Conservation (phyloP, 805 yeast species). For the Millerozyma acaciae region DNA sequence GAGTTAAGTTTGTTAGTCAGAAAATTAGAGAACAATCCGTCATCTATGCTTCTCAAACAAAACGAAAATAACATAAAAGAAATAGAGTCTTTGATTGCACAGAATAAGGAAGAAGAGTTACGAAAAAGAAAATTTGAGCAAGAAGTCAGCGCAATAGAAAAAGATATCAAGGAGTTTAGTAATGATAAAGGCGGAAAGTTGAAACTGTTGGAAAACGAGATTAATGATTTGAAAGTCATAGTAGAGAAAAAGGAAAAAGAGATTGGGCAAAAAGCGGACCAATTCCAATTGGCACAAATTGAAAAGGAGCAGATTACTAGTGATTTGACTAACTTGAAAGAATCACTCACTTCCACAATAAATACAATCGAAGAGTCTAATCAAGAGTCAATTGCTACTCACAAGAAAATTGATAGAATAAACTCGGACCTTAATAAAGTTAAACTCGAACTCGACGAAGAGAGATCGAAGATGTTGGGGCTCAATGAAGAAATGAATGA, state of each 20-base stretch:
- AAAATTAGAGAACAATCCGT: slow-evolving; percentile 52
- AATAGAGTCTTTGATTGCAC: slow-evolving; percentile 36
- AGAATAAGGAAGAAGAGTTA: slow-evolving; percentile 33
- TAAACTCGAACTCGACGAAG: slow-evolving; percentile 42
- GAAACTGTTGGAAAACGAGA: slow-evolving; percentile 55
- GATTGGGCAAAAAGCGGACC: slow-evolving; percentile 46
- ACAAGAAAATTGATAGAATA: slow-evolving; percentile 25
- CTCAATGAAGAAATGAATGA: slow-evolving; percentile 75
- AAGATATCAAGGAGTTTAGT: slow-evolving; percentile 78
- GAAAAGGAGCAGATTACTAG: slow-evolving; percentile 63
- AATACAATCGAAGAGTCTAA: slow-evolving; percentile 27
- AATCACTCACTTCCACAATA: slow-evolving; percentile 36
- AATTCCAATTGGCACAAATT: slow-evolving; percentile 60
- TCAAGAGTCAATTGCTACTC: slow-evolving; percentile 5
- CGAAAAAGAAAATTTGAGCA: slow-evolving; percentile 25
- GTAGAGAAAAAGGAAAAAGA: slow-evolving; percentile 38
- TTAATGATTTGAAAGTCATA: slow-evolving; percentile 28
- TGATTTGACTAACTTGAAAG: slow-evolving; percentile 49
- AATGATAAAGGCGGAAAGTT: slow-evolving; percentile 78
- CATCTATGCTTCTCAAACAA: slow-evolving; percentile 52
- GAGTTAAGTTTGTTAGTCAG: slow-evolving; percentile 53
- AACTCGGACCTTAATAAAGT: slow-evolving; percentile 14
- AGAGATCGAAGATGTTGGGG: slow-evolving; percentile 58
- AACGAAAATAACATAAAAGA: slow-evolving; percentile 45
- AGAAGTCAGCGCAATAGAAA: slow-evolving; percentile 55